Base-by-base conservation (phyloP, 2,329 filamentous ascomycete species). In the Tolypocladium album region DNA sequence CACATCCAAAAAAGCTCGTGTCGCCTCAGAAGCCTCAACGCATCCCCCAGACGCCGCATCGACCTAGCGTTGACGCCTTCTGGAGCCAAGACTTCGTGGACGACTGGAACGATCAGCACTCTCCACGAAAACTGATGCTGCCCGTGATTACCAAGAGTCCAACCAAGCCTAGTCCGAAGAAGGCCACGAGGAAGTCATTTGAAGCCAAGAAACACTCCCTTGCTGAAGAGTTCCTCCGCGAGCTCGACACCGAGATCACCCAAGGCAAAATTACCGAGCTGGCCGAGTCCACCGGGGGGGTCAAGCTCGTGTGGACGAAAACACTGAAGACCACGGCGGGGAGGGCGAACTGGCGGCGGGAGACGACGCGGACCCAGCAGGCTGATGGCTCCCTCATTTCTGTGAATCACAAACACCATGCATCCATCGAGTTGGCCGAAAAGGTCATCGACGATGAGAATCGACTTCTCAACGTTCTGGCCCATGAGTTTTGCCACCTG, bases 401-500 rank as follows among this genome's bases (percentile, higher is more conserved):
- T 12, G 64, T 69, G 40, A 70, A 66, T 15, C 70, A 79, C 65
- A 74, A 75, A 22, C 80, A 83, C 65, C 85, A 93, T 71, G 91
- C 90, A 12, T 85, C 80, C 20, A 96, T 97, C 68, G 92, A 97
- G 70, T 83, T 97, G 2, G 90, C 92, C 0, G 86, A 90, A 59
- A 96, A 95, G 71, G 87, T 97, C 55, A 92, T 97, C 63, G 86
- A 91, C 69, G 82, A 88, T 67, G 84, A 89, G 65, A 74, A 88
- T 61, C 85, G 90, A 3, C 81, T 97, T 1, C 81, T 94, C 64
- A 97, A 97, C 72, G 92, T 94, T 0, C 76, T 97, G n/a, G 91
- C 93, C 0, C 94, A 99, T 71, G 94, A 99, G 68, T 97, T 94
- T 76, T 97, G 94, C 72, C 94, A 99, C 70, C 77, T 97, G 1